These are phyloP conservation scores for Juncus effusus DNA, from an alignment of 176 grass and related monocot species.

Conservation along the genomic window DNA sequence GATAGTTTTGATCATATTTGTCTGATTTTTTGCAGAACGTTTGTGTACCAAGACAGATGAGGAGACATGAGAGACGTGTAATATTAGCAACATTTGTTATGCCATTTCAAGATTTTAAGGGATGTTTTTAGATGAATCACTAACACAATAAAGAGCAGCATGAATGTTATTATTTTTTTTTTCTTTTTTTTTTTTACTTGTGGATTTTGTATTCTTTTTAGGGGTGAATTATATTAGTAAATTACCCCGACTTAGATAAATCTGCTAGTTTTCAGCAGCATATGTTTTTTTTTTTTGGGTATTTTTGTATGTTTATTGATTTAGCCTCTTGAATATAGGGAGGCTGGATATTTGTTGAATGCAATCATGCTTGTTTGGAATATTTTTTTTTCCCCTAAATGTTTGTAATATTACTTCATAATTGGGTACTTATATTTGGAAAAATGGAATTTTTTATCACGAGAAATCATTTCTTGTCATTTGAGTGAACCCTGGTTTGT, in stretches of 20 bases:
- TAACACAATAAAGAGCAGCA: too few relatives aligned
- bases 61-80: slow-evolving; percentile 28
- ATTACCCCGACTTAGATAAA: slow-evolving; percentile 14
- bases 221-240: slow-evolving; percentile 1
- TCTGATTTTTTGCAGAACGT: slow-evolving; percentile 41
- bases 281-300: background rate
- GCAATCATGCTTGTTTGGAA: slow-evolving; percentile 15
- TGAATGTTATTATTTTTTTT: background rate
- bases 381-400: background rate
- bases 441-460: too few relatives aligned
- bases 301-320: slow-evolving; percentile 11
- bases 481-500: too few relatives aligned
- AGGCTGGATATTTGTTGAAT: slow-evolving; percentile 9
- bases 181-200: slow-evolving; percentile 14
- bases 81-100: slow-evolving; percentile 3
- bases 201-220: background rate
- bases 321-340: background rate
- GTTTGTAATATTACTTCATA: background rate
- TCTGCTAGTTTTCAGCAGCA: slow-evolving; percentile 4
- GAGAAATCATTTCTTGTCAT: too few relatives aligned
- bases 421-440: too few relatives aligned
- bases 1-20: background rate
- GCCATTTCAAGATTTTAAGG: background rate
- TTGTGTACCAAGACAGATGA: slow-evolving; percentile 78
- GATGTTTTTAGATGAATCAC: background rate